phyloP scores from a whole-genome alignment of 2,329 filamentous ascomycete genomes.

The Cercospora beticola region DNA sequence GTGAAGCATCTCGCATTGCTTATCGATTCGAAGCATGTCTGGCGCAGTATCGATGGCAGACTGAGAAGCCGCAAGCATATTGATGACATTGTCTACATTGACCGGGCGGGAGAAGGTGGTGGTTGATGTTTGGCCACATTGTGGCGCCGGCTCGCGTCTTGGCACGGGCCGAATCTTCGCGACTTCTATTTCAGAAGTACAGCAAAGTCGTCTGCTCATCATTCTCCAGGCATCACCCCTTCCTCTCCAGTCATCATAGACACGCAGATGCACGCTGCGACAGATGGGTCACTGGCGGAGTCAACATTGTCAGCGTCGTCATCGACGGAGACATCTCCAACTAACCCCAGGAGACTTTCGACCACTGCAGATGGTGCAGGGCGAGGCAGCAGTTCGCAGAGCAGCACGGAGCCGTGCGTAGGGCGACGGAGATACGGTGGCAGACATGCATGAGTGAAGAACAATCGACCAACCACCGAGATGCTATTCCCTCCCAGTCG shows the following conservation, averaged over 20 bases:
- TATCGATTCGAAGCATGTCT: neutral
- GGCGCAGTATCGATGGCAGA: conserved; percentile 15
- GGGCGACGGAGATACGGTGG: too few species aligned
- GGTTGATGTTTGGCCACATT: neutral
- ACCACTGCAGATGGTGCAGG: neutral
- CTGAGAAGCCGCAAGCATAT: conserved; percentile 6
- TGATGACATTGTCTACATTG: conserved; percentile 10
- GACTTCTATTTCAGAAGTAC: neutral
- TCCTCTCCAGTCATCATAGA: neutral
- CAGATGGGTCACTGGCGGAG: neutral
- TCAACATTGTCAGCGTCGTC: neutral
- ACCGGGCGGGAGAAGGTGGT: neutral
- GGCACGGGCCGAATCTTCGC: neutral
- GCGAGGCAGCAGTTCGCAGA: neutral
- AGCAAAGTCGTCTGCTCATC: neutral
- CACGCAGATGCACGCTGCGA: neutral
- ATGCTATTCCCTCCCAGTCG: neutral
- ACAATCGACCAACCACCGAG: neutral
- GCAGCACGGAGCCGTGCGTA: too few species aligned
- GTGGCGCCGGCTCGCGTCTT: neutral
- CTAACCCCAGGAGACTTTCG: neutral
- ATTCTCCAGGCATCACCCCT: neutral
- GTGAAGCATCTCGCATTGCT: conserved; percentile 51
- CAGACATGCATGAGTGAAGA: neutral
- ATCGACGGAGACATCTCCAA: neutral